Evolutionary conservation across 768 basidiomycete genomes (phyloP).

Genomic region (Galerina sulciceps): DNA sequence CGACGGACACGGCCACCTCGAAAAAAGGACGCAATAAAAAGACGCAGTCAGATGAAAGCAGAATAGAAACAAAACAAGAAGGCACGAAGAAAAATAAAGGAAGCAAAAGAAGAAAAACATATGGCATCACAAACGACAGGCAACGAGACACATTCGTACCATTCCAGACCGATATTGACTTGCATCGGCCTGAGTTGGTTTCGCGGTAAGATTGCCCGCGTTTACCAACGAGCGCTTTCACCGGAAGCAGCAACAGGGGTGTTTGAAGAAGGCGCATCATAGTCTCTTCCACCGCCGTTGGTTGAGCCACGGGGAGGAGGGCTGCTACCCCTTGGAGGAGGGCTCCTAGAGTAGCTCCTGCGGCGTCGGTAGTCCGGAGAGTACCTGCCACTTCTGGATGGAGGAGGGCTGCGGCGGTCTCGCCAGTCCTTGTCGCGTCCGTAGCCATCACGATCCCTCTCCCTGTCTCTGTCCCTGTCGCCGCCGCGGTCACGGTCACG

Average conservation of each 20-base stretch:
- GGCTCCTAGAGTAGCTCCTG: constrained; percentile 80
- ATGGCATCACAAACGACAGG: background rate
- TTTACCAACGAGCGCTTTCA: constrained; percentile 66
- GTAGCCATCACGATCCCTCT: constrained; percentile 63
- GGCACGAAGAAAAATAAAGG: constrained; percentile 3
- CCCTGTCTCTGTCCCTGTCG: constrained; percentile 56
- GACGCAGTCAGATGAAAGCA: constrained; percentile 25
- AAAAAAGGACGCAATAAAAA: constrained; percentile 19
- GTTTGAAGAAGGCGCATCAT: constrained; percentile 31
- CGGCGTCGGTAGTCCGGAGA: constrained; percentile 80
- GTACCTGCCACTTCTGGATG: constrained; percentile 65
- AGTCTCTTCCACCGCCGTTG: constrained; percentile 40
- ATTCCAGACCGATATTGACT: constrained; percentile 30
- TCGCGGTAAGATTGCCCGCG: constrained; percentile 20
- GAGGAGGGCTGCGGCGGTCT: constrained; percentile 78
- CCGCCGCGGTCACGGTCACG: constrained; percentile 56
- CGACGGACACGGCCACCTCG: constrained; percentile 15
- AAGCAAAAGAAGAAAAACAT: constrained; percentile 6
- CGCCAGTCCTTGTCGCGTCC: constrained; percentile 81
- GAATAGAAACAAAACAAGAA: constrained; percentile 15
- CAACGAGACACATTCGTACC: constrained; percentile 48
- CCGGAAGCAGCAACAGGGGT: constrained; percentile 43
- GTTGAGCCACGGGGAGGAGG: constrained; percentile 35
- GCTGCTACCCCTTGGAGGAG: constrained; percentile 75
- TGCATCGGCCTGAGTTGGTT: constrained; percentile 22